Evolutionary conservation across 495 filamentous ascomycete genomes (phyloP).

Genomic region (Tuber microsphaerosporum): DNA sequence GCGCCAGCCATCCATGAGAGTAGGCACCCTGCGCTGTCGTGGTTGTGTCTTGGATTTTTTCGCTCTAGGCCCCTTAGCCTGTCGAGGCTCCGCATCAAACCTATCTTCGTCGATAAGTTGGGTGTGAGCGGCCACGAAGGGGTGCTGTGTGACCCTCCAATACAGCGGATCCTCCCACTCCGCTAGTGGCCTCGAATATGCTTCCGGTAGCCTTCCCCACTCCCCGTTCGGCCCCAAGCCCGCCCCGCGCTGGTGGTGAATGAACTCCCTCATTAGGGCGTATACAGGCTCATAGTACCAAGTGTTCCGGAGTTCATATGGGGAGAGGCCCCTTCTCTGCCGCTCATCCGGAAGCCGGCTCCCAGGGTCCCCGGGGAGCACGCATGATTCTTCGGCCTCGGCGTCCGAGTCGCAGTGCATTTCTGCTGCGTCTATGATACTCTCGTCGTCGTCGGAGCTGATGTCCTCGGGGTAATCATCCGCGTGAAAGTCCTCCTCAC

Average conservation of each 20-base stretch:
- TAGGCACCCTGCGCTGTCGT: neutral
- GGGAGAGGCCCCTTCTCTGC: neutral
- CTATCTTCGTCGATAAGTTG: neutral
- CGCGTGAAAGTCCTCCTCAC: neutral
- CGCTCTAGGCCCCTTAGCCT: too few relatives aligned
- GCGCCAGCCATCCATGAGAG: neutral
- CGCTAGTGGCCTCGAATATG: neutral
- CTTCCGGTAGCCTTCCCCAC: neutral
- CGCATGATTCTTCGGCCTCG: neutral
- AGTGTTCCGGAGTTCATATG: neutral
- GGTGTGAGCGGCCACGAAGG: neutral
- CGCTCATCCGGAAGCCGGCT: accelerated
- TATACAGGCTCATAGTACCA: neutral
- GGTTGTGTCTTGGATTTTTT: too few relatives aligned
- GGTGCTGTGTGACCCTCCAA: neutral
- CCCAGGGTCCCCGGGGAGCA: neutral
- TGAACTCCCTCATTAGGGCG: neutral
- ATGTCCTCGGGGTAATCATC: neutral
- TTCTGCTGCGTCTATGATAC: neutral
- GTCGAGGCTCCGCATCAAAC: neutral
- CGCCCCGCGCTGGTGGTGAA: neutral
- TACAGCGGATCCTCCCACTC: neutral
- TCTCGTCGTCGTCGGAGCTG: neutral
- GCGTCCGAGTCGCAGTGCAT: neutral
- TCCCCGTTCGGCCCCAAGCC: neutral